Evolutionary conservation across 768 basidiomycete genomes (phyloP), one percentile per base, ranked within the genome.

Genomic region (Boletus insuetus): DNA sequence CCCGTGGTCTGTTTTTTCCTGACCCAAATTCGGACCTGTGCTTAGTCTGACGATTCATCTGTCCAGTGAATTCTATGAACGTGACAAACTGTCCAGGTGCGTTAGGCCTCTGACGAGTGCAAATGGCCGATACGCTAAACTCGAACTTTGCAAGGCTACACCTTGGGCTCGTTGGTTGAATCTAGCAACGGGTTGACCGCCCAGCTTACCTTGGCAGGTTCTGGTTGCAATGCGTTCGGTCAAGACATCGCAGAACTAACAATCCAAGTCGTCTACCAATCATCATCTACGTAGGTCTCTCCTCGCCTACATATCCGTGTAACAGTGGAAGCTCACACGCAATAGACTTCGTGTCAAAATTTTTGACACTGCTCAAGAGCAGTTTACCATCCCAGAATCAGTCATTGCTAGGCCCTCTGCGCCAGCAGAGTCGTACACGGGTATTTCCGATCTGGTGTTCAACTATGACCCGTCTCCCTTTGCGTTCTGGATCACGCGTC

Each of bases 401-500:
- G 69, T 79, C 53, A 68, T 86, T 26, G 39, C 71, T n/a, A 71
- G 75, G 6, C 80, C 82, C 17, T 26, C 67, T 3, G 59, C 70
- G 2, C 68, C 79, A 2, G 62, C 60, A 1, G 56, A 61, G 9
- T 70, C 73, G 3, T 73, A 73, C 53, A 70, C 65, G 29, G 52
- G 70, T 6, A 72, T 66, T 0, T 84, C 84, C 1, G 87, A 90
- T 61, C 73, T 90, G 3, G 67, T 82, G 4, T 90, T 91, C 73
- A 83, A 89, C 65, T 82, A 82, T 60, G 75, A 83, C 4, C 17
- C 79, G 1, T 72, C 75, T 0, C 88, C 89, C 0, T 91, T 91
- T 68, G 82, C 84, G 1, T 90, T 90, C 66, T 91, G 87, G 87
- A 82, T 91, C 55, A 86, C 86, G 4, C 81, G 87, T 34, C 80